phyloP scores from a whole-genome alignment of 2,329 filamentous ascomycete genomes.

The Aspergillus fumigatus region DNA sequence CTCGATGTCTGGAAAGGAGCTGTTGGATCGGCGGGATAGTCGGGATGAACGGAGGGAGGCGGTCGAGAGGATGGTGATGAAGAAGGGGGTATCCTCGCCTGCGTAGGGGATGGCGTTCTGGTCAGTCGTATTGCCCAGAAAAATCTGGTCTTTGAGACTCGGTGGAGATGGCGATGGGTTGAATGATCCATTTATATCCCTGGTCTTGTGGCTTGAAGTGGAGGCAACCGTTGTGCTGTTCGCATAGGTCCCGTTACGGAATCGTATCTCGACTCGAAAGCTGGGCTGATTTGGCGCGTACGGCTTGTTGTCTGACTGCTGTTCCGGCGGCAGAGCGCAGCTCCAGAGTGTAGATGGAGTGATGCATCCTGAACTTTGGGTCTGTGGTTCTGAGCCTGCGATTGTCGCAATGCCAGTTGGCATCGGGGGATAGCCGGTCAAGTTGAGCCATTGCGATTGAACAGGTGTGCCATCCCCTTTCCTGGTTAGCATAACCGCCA shows the following conservation, averaged over 20 bases:
- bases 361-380: conserved; percentile 65
- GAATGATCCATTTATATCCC: conserved; percentile 35
- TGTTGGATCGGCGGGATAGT: conserved; percentile 32
- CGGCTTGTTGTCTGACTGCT: conserved; percentile 60
- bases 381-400: conserved; percentile 63
- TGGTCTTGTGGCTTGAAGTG: conserved; percentile 28
- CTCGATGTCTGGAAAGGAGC: conserved; percentile 44
- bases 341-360: conserved; percentile 74
- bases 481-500: conserved; percentile 54
- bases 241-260: conserved; percentile 51
- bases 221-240: conserved; percentile 58
- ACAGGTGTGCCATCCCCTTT: conserved; percentile 40
- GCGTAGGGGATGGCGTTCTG: conserved; percentile 65
- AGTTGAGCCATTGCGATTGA: conserved; percentile 68
- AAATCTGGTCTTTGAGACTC: conserved; percentile 64
- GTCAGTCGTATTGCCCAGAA: conserved; percentile 84
- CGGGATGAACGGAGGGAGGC: conserved; percentile 37
- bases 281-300: conserved; percentile 67
- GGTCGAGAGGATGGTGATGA: conserved; percentile 63
- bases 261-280: conserved; percentile 71
- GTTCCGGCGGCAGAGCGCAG: conserved; percentile 75
- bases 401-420: conserved; percentile 79
- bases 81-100: conserved; percentile 85
- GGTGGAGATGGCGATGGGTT: conserved; percentile 46
- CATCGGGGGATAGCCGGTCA: conserved; percentile 81